Base-by-base conservation (phyloP, 2,329 filamentous ascomycete species). In the Chrysoporthe cubensis region DNA sequence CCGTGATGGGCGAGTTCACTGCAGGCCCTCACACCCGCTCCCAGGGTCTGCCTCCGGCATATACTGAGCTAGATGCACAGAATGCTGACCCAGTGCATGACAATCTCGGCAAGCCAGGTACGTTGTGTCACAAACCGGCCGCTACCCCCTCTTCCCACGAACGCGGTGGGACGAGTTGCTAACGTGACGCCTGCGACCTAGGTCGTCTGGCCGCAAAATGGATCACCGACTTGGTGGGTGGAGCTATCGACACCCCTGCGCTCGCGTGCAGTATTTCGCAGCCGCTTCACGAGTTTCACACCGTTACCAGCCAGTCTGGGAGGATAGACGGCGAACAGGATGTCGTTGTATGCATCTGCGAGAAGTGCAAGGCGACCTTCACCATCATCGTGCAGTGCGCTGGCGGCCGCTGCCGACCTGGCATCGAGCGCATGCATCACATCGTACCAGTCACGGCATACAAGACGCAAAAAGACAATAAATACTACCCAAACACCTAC, bases 401-500 rank as follows among this genome's bases (percentile, higher is more conserved):
- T n/a, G 66, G 59, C 16, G 40, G 40, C 32, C 46, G 48, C 2
- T 70, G 68, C 43, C 62, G 64, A 5, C 66, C 60, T 43, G 46
- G 54, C 11, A 52, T 64, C 66, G 59, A 72, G 14, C 69, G 65
- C 42, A 69, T 70, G 69, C 65, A 71, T 32, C 50, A 66, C 21
- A 13, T 66, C 14, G 70, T 71, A 4, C 52, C 54, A 4, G 46
- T 64, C 5, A 44, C 57, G 26, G 26, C 40, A 3, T 18, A 43
- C 11, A 2, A 44, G n/a, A n/a, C n/a, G 4, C 26, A 54, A 6
- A 43, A 26, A 9, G 3, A 66, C 4, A 72, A 67, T 16, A 80
- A 81, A 66, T 80, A 80, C 64, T 79, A 81, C 44, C 82, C 81
- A 1, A 68, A 81, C 18, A 66, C 77, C 40, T 75, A 78, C 14